phyloP scores from a whole-genome alignment of 768 basidiomycete species.

The Termitomyces sp. region DNA sequence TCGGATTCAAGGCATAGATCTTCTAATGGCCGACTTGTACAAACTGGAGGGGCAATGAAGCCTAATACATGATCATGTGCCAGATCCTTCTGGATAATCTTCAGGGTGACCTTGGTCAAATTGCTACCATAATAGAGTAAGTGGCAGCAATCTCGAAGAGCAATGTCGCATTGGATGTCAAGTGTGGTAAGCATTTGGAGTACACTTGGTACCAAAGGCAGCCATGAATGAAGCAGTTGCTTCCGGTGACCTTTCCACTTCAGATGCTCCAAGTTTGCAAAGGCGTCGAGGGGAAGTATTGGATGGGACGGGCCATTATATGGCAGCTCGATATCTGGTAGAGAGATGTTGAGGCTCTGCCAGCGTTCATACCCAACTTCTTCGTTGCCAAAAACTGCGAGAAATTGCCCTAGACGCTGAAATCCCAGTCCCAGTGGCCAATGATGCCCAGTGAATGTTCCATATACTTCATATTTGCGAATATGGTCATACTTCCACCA shows the following conservation, averaged over 20 bases:
- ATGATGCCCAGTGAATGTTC: neutral
- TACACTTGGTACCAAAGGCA: neutral
- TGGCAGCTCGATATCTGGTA: neutral
- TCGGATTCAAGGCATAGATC: no score
- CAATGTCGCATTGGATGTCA: no score
- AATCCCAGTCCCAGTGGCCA: neutral
- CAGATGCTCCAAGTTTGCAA: neutral
- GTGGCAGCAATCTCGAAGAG: no score
- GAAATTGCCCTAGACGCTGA: neutral
- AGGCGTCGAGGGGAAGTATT: neutral
- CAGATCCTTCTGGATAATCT: no score
- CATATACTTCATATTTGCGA: neutral
- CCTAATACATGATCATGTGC: no score
- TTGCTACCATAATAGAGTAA: no score
- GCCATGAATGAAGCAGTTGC: neutral
- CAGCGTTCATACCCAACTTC: neutral
- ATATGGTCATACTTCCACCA: no score
- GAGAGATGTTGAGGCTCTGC: neutral
- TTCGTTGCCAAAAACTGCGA: neutral
- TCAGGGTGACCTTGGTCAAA: no score
- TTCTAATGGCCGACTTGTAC: no score
- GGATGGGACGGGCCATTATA: neutral
- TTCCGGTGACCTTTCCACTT: neutral
- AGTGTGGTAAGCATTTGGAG: neutral
- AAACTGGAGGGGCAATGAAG: no score